Evolutionary conservation across 257 asterid genomes (phyloP), one percentile per base, ranked within the genome.

Genomic region (Forsythia suspensa): DNA sequence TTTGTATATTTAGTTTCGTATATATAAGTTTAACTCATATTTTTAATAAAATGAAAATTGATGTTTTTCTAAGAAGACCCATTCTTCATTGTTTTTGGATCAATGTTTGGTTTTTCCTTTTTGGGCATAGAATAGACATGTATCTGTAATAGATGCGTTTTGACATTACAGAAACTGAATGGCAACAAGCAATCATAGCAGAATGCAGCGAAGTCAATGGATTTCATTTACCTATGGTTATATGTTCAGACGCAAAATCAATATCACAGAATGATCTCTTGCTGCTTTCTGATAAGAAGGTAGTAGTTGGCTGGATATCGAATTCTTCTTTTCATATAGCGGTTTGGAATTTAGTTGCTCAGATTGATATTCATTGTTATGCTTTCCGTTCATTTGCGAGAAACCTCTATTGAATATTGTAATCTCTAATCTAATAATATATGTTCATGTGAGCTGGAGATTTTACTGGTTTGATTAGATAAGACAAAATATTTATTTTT

Each of bases 201-300:
- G 97, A 89, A 78, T 87, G 91, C 87, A 84, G 87, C 75, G 99
- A 92, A 85, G 86, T 86, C 77, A 83, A 90, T 76, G 97, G 92
- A 66, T 96, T 96, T 89, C 82, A 92, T 84, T 79, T 89, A 75
- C 96, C 98, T 24, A 74, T 71, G 77, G 76, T 94, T 76, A 43
- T 89, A 46, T 91, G 90, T 76, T 18, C 76, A 16, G 87, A 84
- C 10, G 70, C 75, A 2, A 90, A 80, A 66, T 73, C 85, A 65
- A 51, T 94, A 76, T 79, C 90, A 48, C 96, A 91, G 81, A 89
- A 89, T 87, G 99, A 96, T 88, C 89, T 96, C 18, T 63, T 96
- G 81, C 73, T 96, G 83, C 84, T 96, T 71, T 90, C 98, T 15
- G 82, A 70, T 52, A 81, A 85, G 73, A 88, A 91, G 97, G 99